Evolutionary conservation across 306 rosid species (phyloP).

Genomic region (Luffa acutangula): DNA sequence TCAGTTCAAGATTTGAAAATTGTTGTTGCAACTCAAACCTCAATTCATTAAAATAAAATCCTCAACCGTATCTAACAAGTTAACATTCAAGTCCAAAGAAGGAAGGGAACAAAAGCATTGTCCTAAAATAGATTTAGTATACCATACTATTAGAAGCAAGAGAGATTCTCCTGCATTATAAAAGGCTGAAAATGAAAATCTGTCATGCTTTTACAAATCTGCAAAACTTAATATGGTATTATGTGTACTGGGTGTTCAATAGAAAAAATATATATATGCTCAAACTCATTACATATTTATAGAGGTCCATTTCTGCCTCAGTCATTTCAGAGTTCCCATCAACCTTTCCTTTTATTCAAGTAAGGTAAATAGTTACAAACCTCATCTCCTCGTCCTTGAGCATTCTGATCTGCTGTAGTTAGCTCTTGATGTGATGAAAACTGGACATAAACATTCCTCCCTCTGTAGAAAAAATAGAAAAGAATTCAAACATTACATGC

Average conservation of each 20-base stretch:
- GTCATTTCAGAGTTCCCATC: neutral
- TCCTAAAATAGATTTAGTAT: neutral
- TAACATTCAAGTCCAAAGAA: neutral
- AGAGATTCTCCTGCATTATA: neutral
- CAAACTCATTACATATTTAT: neutral
- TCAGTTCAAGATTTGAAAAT: neutral
- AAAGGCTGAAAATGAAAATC: neutral
- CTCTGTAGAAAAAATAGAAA: constrained; percentile 39
- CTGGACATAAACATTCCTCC: constrained; percentile 97
- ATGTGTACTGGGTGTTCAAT: neutral
- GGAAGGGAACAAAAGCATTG: neutral
- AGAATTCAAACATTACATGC: constrained; percentile 4
- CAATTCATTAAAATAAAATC: neutral
- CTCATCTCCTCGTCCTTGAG: constrained; percentile 97
- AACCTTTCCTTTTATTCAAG: neutral
- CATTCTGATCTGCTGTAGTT: constrained; percentile 82
- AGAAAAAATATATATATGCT: neutral
- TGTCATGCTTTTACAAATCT: neutral
- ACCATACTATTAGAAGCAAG: neutral
- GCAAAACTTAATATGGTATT: neutral
- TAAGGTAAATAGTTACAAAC: constrained; percentile 36
- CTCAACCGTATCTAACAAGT: neutral
- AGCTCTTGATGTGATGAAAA: constrained; percentile 96
- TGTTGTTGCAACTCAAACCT: neutral
- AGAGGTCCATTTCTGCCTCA: neutral